Evolutionary conservation across 2,329 filamentous ascomycete species (phyloP), one percentile per base, ranked within the genome.

Genomic region (Colletotrichum phormii): DNA sequence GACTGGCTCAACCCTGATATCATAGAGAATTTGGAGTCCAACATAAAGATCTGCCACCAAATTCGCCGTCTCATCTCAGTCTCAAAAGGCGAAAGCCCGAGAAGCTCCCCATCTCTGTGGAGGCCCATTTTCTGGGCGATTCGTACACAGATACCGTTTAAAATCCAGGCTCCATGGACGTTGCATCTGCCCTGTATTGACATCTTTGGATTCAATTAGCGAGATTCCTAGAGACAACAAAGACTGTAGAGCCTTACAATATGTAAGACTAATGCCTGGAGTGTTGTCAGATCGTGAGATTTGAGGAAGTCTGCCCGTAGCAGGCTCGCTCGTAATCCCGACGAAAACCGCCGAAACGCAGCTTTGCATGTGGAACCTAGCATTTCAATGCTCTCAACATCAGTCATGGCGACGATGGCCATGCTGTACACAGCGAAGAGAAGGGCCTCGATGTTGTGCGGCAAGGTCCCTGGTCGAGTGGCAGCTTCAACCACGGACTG

Each of bases 41-140:
- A 83, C 66, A 91, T 82, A 61, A 90, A 84, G 42, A 92, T 86
- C 76, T 90, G 87, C 90, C 89, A 91, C 91, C 91, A 93, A 42
- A 93, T 84, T 5, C 91, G 85, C 55, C 91, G 84, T 15, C 91
- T 86, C 85, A 93, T 92, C 77, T 93, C 90, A 2, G 88, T 88
- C 76, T 93, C 90, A 75, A 92, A 92, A 0, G 90, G 89, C 0
- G 87, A 83, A 2, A 92, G 82, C 0, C 87, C 86, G 4, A 90
- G 82, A 29, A 82, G 79, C 72, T 87, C 86, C 37, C 90, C 90
- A 70, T 93, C 91, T 12, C 89, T 86, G 73, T 92, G 90, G 61
- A 93, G 84, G 1, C 91, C 91, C 85, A 93, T 91, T 77, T 91
- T 90, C 77, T 92, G 89, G 1, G 90, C 91, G 63, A 93, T 89